Evolutionary conservation across 495 filamentous ascomycete species (phyloP), one percentile per base, ranked within the genome.

Genomic region (Hypoxylon rickii): DNA sequence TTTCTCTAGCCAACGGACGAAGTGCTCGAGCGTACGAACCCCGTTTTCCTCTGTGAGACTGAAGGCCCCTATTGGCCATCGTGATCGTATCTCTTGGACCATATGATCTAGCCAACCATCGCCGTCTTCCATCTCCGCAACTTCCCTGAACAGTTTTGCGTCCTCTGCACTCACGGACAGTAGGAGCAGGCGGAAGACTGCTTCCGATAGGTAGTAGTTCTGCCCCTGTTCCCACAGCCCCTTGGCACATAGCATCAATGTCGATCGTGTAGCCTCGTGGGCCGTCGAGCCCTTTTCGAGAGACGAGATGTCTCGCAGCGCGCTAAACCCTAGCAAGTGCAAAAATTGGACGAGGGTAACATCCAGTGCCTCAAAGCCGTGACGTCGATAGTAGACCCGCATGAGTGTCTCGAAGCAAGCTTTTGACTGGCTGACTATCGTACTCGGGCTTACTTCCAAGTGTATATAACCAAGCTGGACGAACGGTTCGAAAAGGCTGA

Each of bases 341-440:
- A 62, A 22, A 17, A 52, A 31, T 5, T 51, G 58, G 0, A 56
- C 52, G 2, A 62, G 58, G 7, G 46, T 44, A 10, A 10, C 15
- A 50, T 73, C 69, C 1, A 61, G 15, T 5, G 44, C 58, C 34
- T 72, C 67, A 55, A 74, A 76, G 0, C 73, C 70, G 36, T 74
- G 73, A 5, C 71, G 70, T 11, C 70, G 61, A 46, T 76, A 76
- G 43, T 76, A 74, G 5, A 73, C 42, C 7, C 72, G 65, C n/a
- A 74, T 21, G n/a, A 71, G 39, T 1, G 71, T 76, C 38, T 74
- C 58, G 13, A 62, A 52, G 7, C 51, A 62, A 7, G 31, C 17
- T 22, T 48, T 62, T 3, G 58, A 62, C 57, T 32, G 61, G 44
- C 13, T 58, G 49, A 50, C 51, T 26, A 21, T 56, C 16, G 24